These are phyloP conservation scores for Botrytis squamosa DNA, from an alignment of 2,329 filamentous ascomycete species.

Conservation along the genomic window DNA sequence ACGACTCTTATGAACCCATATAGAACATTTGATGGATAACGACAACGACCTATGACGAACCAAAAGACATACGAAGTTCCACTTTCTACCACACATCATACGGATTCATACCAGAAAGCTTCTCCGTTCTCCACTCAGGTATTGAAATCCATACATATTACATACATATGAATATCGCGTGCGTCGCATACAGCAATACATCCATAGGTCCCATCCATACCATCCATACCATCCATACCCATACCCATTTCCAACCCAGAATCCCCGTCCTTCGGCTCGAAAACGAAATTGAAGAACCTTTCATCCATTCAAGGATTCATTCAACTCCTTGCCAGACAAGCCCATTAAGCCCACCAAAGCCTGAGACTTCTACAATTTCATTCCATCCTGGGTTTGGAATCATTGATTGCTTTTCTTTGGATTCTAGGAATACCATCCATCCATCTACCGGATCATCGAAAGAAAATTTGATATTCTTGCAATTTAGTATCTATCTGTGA, in stretches of 20 bases:
- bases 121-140: slow-evolving; percentile 15
- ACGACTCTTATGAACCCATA: background rate
- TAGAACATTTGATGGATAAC: slow-evolving; percentile 8
- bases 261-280: slow-evolving; percentile 9
- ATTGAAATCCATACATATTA: background rate
- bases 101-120: background rate
- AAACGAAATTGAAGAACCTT: slow-evolving; percentile 12
- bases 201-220: background rate
- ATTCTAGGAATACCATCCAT: background rate
- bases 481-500: slow-evolving; percentile 2
- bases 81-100: background rate
- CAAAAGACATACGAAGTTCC: background rate
- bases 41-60: slow-evolving; percentile 12
- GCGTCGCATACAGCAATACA: background rate
- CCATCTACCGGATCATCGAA: background rate
- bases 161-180: slow-evolving; percentile 3
- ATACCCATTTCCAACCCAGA: background rate
- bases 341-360: background rate
- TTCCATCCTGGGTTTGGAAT: slow-evolving; percentile 1
- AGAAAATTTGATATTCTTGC: background rate
- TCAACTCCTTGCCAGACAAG: background rate
- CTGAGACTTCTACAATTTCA: background rate
- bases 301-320: background rate
- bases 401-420: slow-evolving; percentile 3
- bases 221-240: background rate